These are phyloP conservation scores for Fraxinus angustifolia DNA, from an alignment of 305 asterid genomes.

Conservation along the genomic window DNA sequence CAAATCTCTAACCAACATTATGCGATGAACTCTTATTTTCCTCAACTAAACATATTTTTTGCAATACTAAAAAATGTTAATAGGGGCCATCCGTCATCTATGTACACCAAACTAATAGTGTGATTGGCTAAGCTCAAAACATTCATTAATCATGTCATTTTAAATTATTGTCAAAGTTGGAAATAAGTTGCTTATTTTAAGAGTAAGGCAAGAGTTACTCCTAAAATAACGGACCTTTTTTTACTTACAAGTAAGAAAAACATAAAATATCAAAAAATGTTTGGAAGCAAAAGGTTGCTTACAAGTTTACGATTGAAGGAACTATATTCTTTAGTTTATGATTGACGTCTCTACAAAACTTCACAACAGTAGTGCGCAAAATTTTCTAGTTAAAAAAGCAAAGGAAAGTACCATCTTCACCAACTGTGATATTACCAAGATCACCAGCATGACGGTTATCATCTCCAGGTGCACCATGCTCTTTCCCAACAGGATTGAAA, in stretches of 20 bases:
- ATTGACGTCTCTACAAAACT: not conserved
- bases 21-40: not conserved
- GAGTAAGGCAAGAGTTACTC: not conserved
- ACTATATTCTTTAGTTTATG: not conserved
- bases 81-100: not conserved
- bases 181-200: not conserved
- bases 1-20: not conserved
- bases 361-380: not conserved
- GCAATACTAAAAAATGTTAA: not conserved
- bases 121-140: not conserved
- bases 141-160: not conserved
- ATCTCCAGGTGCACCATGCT: slow-evolving; percentile 88
- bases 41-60: not conserved
- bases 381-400: slow-evolving; percentile 1
- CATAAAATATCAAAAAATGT: not conserved
- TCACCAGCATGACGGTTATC: slow-evolving; percentile 97
- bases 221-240: not conserved
- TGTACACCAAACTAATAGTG: not conserved
- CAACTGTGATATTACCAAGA: slow-evolving; percentile 82
- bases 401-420: slow-evolving; percentile 63
- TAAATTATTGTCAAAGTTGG: not conserved
- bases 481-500: slow-evolving; percentile 78
- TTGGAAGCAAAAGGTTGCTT: not conserved
- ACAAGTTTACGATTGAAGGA: not conserved
- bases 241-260: not conserved